Evolutionary conservation across 352 stramenopile genomes (phyloP), one percentile per base, ranked within the genome.

Genomic region (Pythium aphanidermatum): DNA sequence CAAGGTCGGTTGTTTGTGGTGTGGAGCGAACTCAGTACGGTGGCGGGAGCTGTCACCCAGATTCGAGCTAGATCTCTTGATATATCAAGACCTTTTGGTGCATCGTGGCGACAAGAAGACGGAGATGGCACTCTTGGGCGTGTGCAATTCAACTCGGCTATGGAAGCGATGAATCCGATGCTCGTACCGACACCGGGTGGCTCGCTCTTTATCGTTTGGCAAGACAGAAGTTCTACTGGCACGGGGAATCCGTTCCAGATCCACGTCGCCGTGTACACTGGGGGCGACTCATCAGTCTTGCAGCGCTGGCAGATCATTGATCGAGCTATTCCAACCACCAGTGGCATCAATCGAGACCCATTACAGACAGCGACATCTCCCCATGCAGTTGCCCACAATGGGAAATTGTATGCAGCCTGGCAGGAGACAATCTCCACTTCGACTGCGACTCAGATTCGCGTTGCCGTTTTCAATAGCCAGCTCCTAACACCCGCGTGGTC

Each of bases 401-500:
- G 54, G 1, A 83, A 78, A 13, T 25, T 90, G 12, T 87, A 85
- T 21, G 50, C 53, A 3, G 67, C 59, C 11, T 90, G 78, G 78
- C 68, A 86, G 11, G 74, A 86, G 46, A 58, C 21, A 3, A 34
- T 47, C 0, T 36, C 51, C 6, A 46, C 59, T 0, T 28, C 48
- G 0, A 14, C 17, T 0, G 30, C 42, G 5, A 48, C 62, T 5
- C 71, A 86, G 25, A 69, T 85, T 27, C 78, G 74, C 23, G 68
- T 87, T 1, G 62, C 63, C 0, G 56, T 86, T 14, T 90, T 62
- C 28, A 83, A 77, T 43, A 52, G 68, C 0, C 38, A 74, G 5
- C 60, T 81, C 30, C 25, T 46, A 3, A n/a, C 59, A 2, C 70
- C 70, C 4, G 33, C 27, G 1, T 89, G 77, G 77, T 41, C 39